A percentile compares a stretch with the other conserved stretches of the same genome.
Evolutionary conservation across 441 rosid genomes (phyloP).

Genomic region (Euphorbia corollata): DNA sequence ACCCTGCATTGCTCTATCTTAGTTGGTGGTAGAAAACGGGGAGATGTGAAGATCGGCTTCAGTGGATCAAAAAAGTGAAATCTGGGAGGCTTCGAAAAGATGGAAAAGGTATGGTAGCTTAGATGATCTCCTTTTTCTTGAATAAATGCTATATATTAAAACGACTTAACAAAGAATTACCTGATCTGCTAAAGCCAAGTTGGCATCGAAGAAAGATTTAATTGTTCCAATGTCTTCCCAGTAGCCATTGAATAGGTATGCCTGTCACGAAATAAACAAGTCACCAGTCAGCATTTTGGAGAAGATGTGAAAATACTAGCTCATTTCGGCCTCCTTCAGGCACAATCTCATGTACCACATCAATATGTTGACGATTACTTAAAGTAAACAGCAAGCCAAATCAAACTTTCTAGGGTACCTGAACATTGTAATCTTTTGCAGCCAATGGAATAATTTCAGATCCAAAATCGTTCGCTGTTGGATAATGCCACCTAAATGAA

Average conservation of each 20-base stretch:
- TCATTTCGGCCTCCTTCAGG: not conserved
- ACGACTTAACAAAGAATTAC: conserved; percentile 34
- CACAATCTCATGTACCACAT: not conserved
- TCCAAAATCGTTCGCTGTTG: conserved; percentile 79
- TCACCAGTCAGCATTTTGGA: conserved; percentile 14
- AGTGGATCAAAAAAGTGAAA: conserved; percentile 75
- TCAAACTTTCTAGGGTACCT: conserved; percentile 28
- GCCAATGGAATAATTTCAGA: conserved; percentile 75
- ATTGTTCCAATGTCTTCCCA: conserved; percentile 91
- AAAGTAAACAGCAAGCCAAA: not conserved
- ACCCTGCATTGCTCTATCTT: conserved; percentile 72
- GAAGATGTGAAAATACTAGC: conserved; percentile 10
- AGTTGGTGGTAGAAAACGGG: conserved; percentile 77
- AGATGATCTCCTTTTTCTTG: not conserved
- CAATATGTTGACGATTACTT: not conserved
- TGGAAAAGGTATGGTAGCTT: conserved; percentile 10
- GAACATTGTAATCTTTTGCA: conserved; percentile 43
- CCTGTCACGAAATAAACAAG: conserved; percentile 33
- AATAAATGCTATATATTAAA: not conserved
- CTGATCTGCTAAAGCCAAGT: conserved; percentile 75
- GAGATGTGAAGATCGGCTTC: conserved; percentile 79
- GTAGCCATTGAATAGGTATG: conserved; percentile 60
- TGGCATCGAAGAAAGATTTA: conserved; percentile 78
- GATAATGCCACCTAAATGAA: conserved; percentile 46
- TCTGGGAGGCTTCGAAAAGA: conserved; percentile 42